phyloP scores from a whole-genome alignment of 768 basidiomycete species.

The Boletus sensibilis region DNA sequence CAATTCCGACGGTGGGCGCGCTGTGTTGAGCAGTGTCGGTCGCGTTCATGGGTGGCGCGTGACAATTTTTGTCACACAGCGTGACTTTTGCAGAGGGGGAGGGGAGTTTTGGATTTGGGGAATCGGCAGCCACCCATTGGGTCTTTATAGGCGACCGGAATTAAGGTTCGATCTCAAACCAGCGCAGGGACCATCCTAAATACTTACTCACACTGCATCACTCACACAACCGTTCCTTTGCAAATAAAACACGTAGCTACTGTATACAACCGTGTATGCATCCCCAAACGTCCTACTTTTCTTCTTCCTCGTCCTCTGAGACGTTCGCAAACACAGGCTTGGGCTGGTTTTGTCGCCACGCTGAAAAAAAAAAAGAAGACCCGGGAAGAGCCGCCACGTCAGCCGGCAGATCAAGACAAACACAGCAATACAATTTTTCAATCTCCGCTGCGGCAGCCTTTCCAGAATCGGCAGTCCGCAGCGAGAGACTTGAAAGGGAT shows the following conservation, averaged over 20 bases:
- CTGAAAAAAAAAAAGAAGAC: conserved; percentile 55
- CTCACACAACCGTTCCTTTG: conserved; percentile 16
- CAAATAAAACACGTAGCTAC: conserved; percentile 8
- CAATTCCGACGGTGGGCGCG: conserved; percentile 30
- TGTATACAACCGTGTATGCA: background rate
- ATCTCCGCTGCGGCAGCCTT: conserved; percentile 32
- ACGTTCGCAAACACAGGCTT: conserved; percentile 76
- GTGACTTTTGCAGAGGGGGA: conserved; percentile 50
- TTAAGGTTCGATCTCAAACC: conserved; percentile 80
- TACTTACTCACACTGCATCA: conserved; percentile 36
- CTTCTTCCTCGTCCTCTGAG: conserved; percentile 55
- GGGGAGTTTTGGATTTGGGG: conserved; percentile 65
- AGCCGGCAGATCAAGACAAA: conserved; percentile 40
- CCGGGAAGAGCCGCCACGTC: conserved; percentile 53
- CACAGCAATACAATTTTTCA: conserved; percentile 30
- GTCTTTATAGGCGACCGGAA: conserved; percentile 79
- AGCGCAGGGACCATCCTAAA: conserved; percentile 66
- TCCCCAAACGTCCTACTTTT: conserved; percentile 45
- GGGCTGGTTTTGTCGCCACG: conserved; percentile 85
- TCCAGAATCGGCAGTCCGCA: conserved; percentile 32
- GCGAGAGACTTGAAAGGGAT: conserved; percentile 9
- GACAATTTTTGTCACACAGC: conserved; percentile 61
- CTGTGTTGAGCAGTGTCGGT: conserved; percentile 29
- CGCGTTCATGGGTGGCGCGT: conserved; percentile 71
- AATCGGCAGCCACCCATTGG: conserved; percentile 63